Base-by-base conservation (phyloP, 495 filamentous ascomycete species). In the Cudoniella acicularis region DNA sequence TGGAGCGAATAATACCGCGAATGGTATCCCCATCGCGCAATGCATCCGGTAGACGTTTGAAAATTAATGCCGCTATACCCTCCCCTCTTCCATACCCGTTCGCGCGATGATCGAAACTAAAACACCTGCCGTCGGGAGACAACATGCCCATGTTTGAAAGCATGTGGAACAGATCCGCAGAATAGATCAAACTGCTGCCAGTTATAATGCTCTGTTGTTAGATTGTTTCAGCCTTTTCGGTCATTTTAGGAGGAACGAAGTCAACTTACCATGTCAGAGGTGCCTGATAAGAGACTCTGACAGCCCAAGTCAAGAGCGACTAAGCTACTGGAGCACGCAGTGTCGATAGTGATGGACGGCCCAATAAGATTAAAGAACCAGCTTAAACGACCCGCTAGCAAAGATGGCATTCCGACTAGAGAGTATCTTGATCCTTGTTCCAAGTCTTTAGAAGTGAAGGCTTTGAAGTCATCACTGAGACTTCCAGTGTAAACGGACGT, bases 301-400 rank as follows among this genome's bases (percentile, higher is more conserved):
- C 90, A 93, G 49, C 91, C 91, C 40, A 91, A 73, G 65, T 95
- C 78, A 40, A 83, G 61, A 22, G 79, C 78, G 48, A 78, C 73
- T 59, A 83, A 64, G 52, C 87, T 90, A 8, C 88, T 92, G 1
- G 91, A 95, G 69, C 91, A 96, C 24, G 91, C 91, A 3, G 91
- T 94, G 66, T 96, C 91, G n/a, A 92, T 77, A 26, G 85, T 92
- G 61, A 90, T 86, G 60, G 88, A 77, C 10, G 27, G 23, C 11
- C 83, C 80, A 40, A 77, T 70, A 56, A 82, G 70, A 63, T 83
- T 77, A 57, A 80, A 83, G 62, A 77, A 80, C 54, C 82, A 75
- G 1, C 79, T 75, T 54, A 83, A 77, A 18, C 91, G 83, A 64
- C 85, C 84, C 25, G 81, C 78, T 41, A 83, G 79, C 54, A 86